phyloP scores from a whole-genome alignment of 2,329 filamentous ascomycete genomes.

The Talaromyces sp. region DNA sequence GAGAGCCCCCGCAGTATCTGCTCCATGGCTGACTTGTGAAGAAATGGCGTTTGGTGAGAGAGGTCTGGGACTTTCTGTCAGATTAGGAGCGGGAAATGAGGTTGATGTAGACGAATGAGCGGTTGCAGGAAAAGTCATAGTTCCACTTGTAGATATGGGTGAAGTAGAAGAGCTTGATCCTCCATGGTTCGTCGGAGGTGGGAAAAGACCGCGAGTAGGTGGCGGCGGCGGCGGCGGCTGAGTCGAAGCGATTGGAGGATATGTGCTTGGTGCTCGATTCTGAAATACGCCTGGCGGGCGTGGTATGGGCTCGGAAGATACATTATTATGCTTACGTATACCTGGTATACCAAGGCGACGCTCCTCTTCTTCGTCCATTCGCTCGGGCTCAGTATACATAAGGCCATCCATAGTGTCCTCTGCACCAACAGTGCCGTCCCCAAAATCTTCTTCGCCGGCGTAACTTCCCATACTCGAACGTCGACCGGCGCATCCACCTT shows the following conservation, averaged over 20 bases:
- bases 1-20: slow-evolving; percentile 32
- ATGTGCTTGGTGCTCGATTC: slow-evolving; percentile 69
- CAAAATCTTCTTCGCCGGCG: slow-evolving; percentile 70
- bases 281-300: slow-evolving; percentile 50
- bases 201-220: slow-evolving; percentile 56
- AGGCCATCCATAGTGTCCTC: slow-evolving; percentile 63
- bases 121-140: slow-evolving; percentile 39
- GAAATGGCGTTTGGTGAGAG: slow-evolving; percentile 52
- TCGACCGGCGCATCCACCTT: slow-evolving; percentile 89
- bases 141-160: slow-evolving; percentile 45
- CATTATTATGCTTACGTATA: slow-evolving; percentile 68
- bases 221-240: slow-evolving; percentile 44
- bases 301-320: slow-evolving; percentile 49
- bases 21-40: slow-evolving; percentile 36
- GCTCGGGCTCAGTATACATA: slow-evolving; percentile 54
- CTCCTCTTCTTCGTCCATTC: slow-evolving; percentile 51
- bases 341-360: slow-evolving; percentile 58
- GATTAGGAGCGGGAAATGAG: slow-evolving; percentile 63
- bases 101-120: slow-evolving; percentile 50
- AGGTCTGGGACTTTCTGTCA: slow-evolving; percentile 86
- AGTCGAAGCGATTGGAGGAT: slow-evolving; percentile 63
- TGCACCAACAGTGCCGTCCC: slow-evolving; percentile 42
- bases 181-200: slow-evolving; percentile 57
- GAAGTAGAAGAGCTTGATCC: slow-evolving; percentile 57
- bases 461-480: slow-evolving; percentile 82